phyloP scores from a whole-genome alignment of 805 yeast genomes.

The Yarrowia sp. region DNA sequence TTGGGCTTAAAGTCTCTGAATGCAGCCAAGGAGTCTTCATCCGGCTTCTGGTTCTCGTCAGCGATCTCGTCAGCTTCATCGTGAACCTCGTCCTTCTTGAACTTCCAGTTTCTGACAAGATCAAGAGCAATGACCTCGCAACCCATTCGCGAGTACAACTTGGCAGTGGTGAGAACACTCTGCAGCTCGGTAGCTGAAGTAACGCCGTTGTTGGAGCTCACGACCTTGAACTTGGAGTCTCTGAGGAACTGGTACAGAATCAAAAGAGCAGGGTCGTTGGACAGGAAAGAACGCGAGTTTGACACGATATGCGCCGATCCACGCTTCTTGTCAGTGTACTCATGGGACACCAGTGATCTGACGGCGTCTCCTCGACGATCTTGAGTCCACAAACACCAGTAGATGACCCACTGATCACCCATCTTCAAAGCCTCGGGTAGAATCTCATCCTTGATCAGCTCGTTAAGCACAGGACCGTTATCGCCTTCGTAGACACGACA shows the following conservation, averaged over 20 bases:
- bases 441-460: conserved; percentile 58
- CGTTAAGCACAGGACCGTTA: conserved; percentile 59
- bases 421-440: conserved; percentile 62
- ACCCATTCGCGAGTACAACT: conserved; percentile 85
- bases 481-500: conserved; percentile 78
- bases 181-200: conserved; percentile 60
- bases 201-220: conserved; percentile 60
- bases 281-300: conserved; percentile 53
- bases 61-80: neutral
- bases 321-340: conserved; percentile 16
- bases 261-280: conserved; percentile 83
- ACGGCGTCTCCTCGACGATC: conserved; percentile 60
- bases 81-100: conserved; percentile 46
- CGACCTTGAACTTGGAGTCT: conserved; percentile 43
- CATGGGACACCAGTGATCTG: conserved; percentile 61
- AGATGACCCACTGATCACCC: conserved; percentile 82
- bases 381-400: conserved; percentile 80
- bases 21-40: conserved; percentile 24
- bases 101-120: conserved; percentile 72
- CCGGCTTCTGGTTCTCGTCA: neutral
- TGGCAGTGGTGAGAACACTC: conserved; percentile 66
- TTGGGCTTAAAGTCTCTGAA: conserved; percentile 10
- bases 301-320: conserved; percentile 16
- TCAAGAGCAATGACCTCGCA: conserved; percentile 79
- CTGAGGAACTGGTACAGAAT: conserved; percentile 70